Conservation (phyloP, 371 early-diverging fungal species). For the Blakeslea trispora region DNA sequence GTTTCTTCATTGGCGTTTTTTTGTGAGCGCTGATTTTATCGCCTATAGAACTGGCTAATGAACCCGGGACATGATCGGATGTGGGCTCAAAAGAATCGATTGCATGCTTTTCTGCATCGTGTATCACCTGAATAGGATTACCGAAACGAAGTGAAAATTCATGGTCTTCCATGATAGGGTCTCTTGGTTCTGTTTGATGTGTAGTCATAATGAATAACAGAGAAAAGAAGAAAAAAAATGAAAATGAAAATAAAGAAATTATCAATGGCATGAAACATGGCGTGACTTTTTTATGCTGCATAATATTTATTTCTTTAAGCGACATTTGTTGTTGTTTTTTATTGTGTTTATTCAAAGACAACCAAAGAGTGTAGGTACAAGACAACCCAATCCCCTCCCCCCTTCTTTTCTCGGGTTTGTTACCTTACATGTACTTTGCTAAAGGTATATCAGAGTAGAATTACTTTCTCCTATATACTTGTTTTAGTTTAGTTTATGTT, state of each 20-base stretch:
- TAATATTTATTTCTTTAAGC: too few species aligned
- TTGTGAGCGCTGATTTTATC: not conserved
- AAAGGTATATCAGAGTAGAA: too few species aligned
- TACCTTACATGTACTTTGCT: too few species aligned
- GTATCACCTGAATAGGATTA: slow-evolving; percentile 45
- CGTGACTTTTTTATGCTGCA: slow-evolving; percentile 1
- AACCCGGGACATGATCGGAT: slow-evolving; percentile 21
- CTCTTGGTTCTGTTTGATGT: slow-evolving; percentile 22
- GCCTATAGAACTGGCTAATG: slow-evolving; percentile 15
- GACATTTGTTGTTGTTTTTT: too few species aligned
- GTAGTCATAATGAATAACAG: not conserved
- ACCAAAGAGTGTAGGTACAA: too few species aligned
- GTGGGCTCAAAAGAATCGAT: slow-evolving; percentile 32
- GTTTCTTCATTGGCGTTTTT: slow-evolving; percentile 6
- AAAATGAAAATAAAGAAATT: slow-evolving; percentile 5
- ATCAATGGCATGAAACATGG: slow-evolving; percentile 10
- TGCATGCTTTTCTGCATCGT: slow-evolving; percentile 27
- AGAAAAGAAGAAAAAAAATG: not conserved
- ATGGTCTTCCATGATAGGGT: slow-evolving; percentile 43
- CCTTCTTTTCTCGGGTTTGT: too few species aligned
- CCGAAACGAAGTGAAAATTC: slow-evolving; percentile 39
- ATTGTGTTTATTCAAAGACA: too few species aligned
- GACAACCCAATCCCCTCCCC: too few species aligned
- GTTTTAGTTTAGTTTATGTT: too few species aligned
- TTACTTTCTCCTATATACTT: too few species aligned